Evolutionary conservation across 495 filamentous ascomycete species (phyloP).

Genomic region (Penicillium coffeae): DNA sequence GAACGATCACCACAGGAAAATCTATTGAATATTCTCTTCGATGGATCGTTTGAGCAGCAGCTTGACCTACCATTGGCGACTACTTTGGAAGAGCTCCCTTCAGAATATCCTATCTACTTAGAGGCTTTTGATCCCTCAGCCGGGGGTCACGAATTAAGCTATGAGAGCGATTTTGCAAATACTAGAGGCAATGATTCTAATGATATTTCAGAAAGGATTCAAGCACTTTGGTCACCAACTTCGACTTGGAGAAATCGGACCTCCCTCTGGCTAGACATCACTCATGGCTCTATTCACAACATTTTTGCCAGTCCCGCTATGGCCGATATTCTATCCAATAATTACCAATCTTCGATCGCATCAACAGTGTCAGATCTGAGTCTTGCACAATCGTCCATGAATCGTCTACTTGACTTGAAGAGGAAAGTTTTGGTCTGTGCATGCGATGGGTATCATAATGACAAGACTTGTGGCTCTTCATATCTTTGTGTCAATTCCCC

Average conservation of each 20-base stretch:
- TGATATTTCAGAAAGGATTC: neutral
- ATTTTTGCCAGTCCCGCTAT: slow-evolving; percentile 6
- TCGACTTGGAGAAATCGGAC: neutral
- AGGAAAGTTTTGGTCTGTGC: slow-evolving; percentile 1
- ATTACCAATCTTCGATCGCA: neutral
- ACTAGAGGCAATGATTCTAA: too few species aligned
- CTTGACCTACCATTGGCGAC: neutral
- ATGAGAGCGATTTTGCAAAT: too few species aligned
- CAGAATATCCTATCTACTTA: too few species aligned
- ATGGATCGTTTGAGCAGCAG: neutral
- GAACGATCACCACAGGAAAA: too few species aligned
- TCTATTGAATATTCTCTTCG: slow-evolving; percentile 1
- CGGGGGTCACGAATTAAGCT: too few species aligned
- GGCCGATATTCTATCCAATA: too few species aligned
- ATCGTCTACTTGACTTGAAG: slow-evolving; percentile 1
- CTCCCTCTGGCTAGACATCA: slow-evolving; percentile 4
- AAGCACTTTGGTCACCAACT: neutral
- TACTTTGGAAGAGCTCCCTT: too few species aligned
- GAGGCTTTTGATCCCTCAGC: too few species aligned
- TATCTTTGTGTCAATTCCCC: slow-evolving; percentile 7
- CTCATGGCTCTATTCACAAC: slow-evolving; percentile 1
- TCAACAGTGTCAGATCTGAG: neutral
- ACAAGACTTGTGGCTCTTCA: neutral
- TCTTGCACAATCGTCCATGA: slow-evolving; percentile 1
- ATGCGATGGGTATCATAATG: slow-evolving; percentile 1